phyloP scores from a whole-genome alignment of 192 early-diverging fungal genomes.

The Coemansia reversa region DNA sequence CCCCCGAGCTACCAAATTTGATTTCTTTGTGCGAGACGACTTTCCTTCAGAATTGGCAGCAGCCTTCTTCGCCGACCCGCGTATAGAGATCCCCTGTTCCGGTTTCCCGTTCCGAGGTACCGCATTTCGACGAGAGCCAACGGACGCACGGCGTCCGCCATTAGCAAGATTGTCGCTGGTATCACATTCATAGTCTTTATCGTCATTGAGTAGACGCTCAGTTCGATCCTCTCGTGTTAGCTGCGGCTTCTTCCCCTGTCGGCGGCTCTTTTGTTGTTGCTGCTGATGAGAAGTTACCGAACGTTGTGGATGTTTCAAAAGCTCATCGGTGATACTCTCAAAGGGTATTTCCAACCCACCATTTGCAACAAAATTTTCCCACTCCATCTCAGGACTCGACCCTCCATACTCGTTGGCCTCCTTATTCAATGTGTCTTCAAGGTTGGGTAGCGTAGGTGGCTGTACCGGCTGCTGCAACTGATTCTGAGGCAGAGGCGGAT shows the following conservation, averaged over 20 bases:
- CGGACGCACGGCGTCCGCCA: not conserved
- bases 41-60: not conserved
- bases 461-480: not conserved
- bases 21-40: not conserved
- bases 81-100: conserved; percentile 26
- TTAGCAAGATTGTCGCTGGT: conserved; percentile 14
- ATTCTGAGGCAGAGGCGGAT: not conserved
- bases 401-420: conserved; percentile 19
- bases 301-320: conserved; percentile 32
- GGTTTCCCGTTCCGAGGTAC: conserved; percentile 1
- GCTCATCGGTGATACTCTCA: conserved; percentile 46
- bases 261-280: not conserved
- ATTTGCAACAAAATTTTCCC: conserved; percentile 56
- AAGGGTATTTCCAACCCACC: conserved; percentile 51
- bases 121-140: not conserved
- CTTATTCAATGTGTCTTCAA: not conserved
- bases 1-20: not conserved
- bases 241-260: not conserved
- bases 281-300: not conserved
- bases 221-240: conserved; percentile 9
- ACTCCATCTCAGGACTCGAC: conserved; percentile 37
- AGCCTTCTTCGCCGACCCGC: conserved; percentile 21
- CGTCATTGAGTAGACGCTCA: conserved; percentile 12
- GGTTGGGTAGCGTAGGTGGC: not conserved
- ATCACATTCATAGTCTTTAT: conserved; percentile 32